Conservation (phyloP, 805 yeast species). For the Yarrowia divulgata region DNA sequence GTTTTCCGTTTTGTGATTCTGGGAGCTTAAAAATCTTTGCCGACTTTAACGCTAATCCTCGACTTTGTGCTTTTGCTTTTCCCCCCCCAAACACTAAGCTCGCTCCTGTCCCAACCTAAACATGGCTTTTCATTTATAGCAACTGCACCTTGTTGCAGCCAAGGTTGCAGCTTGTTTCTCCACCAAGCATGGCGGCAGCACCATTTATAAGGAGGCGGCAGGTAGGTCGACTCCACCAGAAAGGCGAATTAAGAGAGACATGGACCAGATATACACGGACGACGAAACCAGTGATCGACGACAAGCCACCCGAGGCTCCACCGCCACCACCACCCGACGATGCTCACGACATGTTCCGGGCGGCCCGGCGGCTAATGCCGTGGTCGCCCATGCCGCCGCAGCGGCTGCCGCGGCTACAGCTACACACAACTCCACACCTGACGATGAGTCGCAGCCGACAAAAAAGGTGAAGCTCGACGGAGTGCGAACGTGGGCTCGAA, state of each 20-base stretch:
- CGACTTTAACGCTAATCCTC: slow-evolving; percentile 11
- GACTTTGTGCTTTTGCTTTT: slow-evolving; percentile 7
- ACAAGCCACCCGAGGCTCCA: slow-evolving; percentile 30
- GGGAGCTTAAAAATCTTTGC: slow-evolving; percentile 27
- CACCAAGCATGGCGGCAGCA: slow-evolving; percentile 32
- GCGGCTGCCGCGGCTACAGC: slow-evolving; percentile 12
- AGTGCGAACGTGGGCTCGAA: slow-evolving; percentile 22
- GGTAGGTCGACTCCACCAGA: background rate
- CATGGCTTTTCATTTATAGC: slow-evolving; percentile 30
- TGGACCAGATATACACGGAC: slow-evolving; percentile 37
- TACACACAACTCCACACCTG: slow-evolving; percentile 16
- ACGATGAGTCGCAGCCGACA: slow-evolving; percentile 21
- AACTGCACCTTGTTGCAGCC: slow-evolving; percentile 36
- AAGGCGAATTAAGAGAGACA: slow-evolving; percentile 11
- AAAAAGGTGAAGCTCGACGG: slow-evolving; percentile 29
- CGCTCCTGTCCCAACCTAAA: slow-evolving; percentile 35
- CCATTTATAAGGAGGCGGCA: slow-evolving; percentile 34
- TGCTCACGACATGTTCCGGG: slow-evolving; percentile 25
- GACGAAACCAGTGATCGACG: slow-evolving; percentile 36
- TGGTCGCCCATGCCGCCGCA: slow-evolving; percentile 13
- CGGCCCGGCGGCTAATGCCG: slow-evolving; percentile 11
- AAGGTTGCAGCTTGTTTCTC: slow-evolving; percentile 37
- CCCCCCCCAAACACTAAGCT: background rate
- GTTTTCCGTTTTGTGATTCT: slow-evolving; percentile 21
- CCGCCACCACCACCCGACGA: slow-evolving; percentile 17